Conservation (phyloP, 805 yeast genomes). For the Nakazawaea ambrosiae region DNA sequence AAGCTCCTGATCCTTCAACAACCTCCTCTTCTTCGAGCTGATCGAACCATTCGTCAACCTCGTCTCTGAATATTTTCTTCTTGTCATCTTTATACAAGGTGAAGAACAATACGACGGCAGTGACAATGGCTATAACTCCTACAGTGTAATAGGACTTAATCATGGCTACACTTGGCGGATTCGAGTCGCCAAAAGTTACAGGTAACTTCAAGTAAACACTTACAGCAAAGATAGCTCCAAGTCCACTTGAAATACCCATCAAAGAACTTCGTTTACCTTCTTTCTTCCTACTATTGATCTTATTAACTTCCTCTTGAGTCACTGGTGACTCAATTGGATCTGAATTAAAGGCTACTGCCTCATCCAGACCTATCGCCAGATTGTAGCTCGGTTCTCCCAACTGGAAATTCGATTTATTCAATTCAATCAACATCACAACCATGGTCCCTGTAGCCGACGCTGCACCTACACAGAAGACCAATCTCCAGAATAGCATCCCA, state of each 20-base stretch:
- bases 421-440: constrained; percentile 42
- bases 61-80: constrained; percentile 22
- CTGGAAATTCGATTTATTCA: constrained; percentile 35
- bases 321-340: constrained; percentile 5
- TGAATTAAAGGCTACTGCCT: background rate
- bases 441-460: constrained; percentile 37
- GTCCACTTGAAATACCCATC: constrained; percentile 55
- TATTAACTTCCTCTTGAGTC: constrained; percentile 13
- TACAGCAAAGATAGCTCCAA: constrained; percentile 64
- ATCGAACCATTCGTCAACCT: constrained; percentile 25
- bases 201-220: constrained; percentile 51
- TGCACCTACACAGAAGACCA: constrained; percentile 57
- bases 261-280: constrained; percentile 55
- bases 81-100: constrained; percentile 40
- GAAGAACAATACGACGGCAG: constrained; percentile 30
- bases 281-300: constrained; percentile 20
- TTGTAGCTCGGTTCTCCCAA: background rate
- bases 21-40: constrained; percentile 23
- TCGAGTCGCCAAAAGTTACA: constrained; percentile 31
- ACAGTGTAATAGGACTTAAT: constrained; percentile 42
- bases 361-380: background rate
- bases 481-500: constrained; percentile 40
- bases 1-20: too few relatives aligned
- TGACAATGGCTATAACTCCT: constrained; percentile 32
- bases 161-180: constrained; percentile 37